phyloP scores from a whole-genome alignment of 495 filamentous ascomycete genomes.

The Letharia lupina region DNA sequence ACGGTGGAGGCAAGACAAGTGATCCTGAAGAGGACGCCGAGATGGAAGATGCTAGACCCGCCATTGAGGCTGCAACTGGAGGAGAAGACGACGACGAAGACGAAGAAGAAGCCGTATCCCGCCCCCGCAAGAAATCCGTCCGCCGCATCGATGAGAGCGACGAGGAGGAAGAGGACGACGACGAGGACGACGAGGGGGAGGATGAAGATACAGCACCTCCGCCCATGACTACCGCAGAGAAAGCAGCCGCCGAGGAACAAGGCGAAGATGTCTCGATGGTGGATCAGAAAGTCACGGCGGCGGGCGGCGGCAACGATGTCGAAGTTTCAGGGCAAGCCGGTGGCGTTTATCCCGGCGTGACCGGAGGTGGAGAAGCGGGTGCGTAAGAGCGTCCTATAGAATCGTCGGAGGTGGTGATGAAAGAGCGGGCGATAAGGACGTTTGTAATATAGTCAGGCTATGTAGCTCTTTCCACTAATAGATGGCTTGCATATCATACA shows the following conservation, averaged over 20 bases:
- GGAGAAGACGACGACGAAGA: constrained; percentile 15
- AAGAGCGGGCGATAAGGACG: not conserved
- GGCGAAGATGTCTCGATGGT: constrained; percentile 20
- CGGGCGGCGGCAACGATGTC: constrained; percentile 24
- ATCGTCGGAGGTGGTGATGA: too few relatives aligned
- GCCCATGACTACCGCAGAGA: constrained; percentile 10
- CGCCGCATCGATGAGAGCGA: constrained; percentile 18
- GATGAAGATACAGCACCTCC: constrained; percentile 8
- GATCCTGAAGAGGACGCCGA: constrained; percentile 18
- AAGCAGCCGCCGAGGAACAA: constrained; percentile 9
- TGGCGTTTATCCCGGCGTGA: constrained; percentile 3
- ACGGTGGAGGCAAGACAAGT: constrained; percentile 31
- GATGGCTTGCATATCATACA: too few relatives aligned
- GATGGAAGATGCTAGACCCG: constrained; percentile 10
- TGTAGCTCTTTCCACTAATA: not conserved
- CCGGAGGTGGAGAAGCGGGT: not conserved
- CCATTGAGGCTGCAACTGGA: not conserved
- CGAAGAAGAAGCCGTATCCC: constrained; percentile 9
- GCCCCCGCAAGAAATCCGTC: constrained; percentile 11
- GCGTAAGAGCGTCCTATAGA: not conserved
- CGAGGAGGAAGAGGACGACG: constrained; percentile 1
- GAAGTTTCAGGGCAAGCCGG: constrained; percentile 18
- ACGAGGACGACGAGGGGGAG: constrained; percentile 4
- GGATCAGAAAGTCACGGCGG: constrained; percentile 18
- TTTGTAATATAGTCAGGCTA: not conserved